A percentile compares a stretch with the other conserved stretches of the same genome.
Conservation (phyloP, 371 early-diverging fungal genomes). For the Haplosporangium sp. region DNA sequence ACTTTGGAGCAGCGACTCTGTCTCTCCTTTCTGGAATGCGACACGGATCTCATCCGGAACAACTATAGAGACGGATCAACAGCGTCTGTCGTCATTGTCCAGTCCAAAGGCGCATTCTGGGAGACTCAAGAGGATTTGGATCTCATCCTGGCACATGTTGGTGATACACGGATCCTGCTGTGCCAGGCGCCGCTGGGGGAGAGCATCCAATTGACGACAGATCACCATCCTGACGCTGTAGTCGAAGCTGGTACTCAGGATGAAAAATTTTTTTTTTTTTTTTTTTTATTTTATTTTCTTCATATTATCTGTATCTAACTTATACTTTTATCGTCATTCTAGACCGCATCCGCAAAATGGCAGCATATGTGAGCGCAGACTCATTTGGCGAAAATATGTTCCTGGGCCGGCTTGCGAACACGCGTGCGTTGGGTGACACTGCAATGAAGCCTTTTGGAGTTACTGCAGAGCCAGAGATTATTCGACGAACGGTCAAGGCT, state of each 20-base stretch:
- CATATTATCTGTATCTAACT: background rate
- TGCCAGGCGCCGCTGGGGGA: slow-evolving; percentile 68
- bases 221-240: slow-evolving; percentile 74
- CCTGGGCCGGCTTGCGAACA: slow-evolving; percentile 77
- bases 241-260: slow-evolving; percentile 55
- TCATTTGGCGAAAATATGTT: slow-evolving; percentile 82
- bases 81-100: slow-evolving; percentile 68
- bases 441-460: slow-evolving; percentile 79
- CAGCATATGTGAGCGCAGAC: slow-evolving; percentile 74
- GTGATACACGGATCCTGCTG: slow-evolving; percentile 68
- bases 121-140: slow-evolving; percentile 63
- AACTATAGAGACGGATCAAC: slow-evolving; percentile 68
- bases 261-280: background rate
- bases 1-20: slow-evolving; percentile 69
- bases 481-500: slow-evolving; percentile 59
- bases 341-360: slow-evolving; percentile 69
- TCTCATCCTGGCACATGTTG: slow-evolving; percentile 70
- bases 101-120: slow-evolving; percentile 73
- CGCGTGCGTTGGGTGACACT: slow-evolving; percentile 81
- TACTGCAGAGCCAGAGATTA: slow-evolving; percentile 79
- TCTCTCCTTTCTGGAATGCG: slow-evolving; percentile 65
- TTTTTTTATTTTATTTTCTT: background rate
- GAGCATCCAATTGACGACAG: slow-evolving; percentile 64
- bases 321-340: background rate
- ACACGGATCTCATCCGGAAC: slow-evolving; percentile 56